phyloP scores from a whole-genome alignment of 306 rosid species.

The Styphnolobium japonicum region DNA sequence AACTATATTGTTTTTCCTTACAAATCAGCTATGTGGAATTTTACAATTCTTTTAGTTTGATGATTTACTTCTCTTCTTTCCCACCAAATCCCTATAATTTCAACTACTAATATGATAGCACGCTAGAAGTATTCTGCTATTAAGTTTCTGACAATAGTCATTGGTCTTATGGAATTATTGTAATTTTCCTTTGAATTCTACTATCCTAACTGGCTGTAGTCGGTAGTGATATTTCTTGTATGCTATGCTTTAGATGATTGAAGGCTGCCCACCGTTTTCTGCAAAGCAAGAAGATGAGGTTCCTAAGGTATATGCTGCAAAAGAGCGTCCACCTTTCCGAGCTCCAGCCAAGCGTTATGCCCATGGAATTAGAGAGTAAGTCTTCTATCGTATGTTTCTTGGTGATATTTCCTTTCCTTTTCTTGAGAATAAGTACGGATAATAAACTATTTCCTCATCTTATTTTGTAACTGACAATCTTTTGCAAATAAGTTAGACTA shows the following conservation, averaged over 20 bases:
- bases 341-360: constrained; percentile 74
- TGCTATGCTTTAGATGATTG: constrained; percentile 72
- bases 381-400: constrained; percentile 17
- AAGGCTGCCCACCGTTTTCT: constrained; percentile 76
- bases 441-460: neutral
- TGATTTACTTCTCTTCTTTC: constrained; percentile 3
- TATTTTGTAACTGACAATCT: neutral
- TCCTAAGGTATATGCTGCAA: constrained; percentile 59
- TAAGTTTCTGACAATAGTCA: neutral
- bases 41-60: neutral
- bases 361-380: constrained; percentile 81
- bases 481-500: neutral
- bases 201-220: constrained; percentile 16
- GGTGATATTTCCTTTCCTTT: constrained; percentile 2
- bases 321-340: constrained; percentile 76
- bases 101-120: neutral
- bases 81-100: neutral
- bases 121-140: neutral
- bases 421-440: neutral
- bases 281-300: constrained; percentile 66
- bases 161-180: neutral
- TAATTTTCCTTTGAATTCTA: neutral
- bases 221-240: constrained; percentile 28
- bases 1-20: constrained; percentile 2
- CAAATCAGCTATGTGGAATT: constrained; percentile 1